Base-by-base conservation (phyloP, 129 eudicot species). In the Saussurea involucrata region DNA sequence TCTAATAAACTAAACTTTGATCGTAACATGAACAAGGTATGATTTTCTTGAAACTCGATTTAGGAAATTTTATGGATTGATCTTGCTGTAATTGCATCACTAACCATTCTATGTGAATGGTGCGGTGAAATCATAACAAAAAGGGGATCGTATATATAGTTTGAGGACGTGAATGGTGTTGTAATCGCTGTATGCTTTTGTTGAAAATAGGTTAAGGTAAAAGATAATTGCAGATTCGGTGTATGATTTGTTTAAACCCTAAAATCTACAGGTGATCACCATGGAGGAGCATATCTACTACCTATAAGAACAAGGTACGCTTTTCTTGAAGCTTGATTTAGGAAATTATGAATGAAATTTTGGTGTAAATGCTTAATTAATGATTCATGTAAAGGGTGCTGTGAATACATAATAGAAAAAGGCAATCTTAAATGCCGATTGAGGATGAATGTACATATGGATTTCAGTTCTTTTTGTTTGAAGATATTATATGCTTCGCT, bases 211-310 rank as follows among this genome's bases (percentile, higher is more conserved):
- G 29, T 27, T 27, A 27, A 27, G 29, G 29, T 27, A 27, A 27
- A 27, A 27, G 29, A 27, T 27, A 27, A 7, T 34, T 34, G 40
- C 40, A 34, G 8, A 34, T 34, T 1, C 6, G 40, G 40, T 34
- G 40, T 34, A 6, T 34, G 40, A 34, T 5, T 5, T 34, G 40
- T 34, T 34, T 34, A 34, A 34, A 34, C 40, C 40, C 40, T 34
- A 34, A 8, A 34, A 34, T 34, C 8, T 34, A 34, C 40, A 34
- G 40, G 13, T 49, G 10, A 27, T 36, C 28, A 13, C 25, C 33
- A 24, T 72, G 49, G 28, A 67, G 76, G 58, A 84, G 78, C 75
- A 64, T 76, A 25, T 80, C 49, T 18, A 76, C 80, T 1, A 85
- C 85, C 55, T 60, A 34, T 34, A 34, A 34, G 60, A 49, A 49